Evolutionary conservation across 1,284 basidiomycete genomes (phyloP).

Genomic region (Marasmius sp.): DNA sequence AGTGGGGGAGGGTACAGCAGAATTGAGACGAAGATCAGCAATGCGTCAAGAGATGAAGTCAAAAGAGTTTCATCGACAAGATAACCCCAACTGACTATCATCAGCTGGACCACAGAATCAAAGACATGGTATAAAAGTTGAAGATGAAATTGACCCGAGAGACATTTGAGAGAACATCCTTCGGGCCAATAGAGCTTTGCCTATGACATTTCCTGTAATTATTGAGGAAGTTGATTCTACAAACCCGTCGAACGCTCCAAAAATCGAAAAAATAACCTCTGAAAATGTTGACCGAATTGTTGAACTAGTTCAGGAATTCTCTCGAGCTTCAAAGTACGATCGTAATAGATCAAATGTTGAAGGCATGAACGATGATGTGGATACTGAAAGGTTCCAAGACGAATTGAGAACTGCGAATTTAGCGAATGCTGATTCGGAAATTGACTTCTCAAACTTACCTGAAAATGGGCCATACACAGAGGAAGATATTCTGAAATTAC

Average conservation of each 20-base stretch:
- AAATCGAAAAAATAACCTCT: background rate
- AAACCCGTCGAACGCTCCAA: background rate
- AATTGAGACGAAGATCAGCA: conserved; percentile 2
- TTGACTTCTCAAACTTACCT: background rate
- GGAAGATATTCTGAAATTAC: conserved; percentile 16
- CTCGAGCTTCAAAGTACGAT: background rate
- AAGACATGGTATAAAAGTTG: background rate
- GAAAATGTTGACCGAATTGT: background rate
- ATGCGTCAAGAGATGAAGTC: conserved; percentile 3
- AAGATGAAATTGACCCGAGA: background rate
- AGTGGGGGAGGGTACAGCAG: conserved; percentile 9
- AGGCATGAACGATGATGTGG: background rate
- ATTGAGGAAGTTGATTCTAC: background rate
- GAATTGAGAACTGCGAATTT: background rate
- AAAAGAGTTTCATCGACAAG: background rate
- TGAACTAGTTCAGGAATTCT: conserved; percentile 5
- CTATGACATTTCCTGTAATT: conserved; percentile 2
- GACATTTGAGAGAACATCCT: background rate
- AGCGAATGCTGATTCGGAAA: background rate
- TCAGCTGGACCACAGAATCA: background rate
- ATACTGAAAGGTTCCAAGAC: background rate
- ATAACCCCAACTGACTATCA: background rate
- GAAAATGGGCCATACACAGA: conserved; percentile 5
- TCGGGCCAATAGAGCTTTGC: background rate
- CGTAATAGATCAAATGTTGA: background rate